Conservation (phyloP, 129 eudicot genomes). For the carrot (Daucus carota) region DH1_v3.0 NC_030381.2:37811501-37812000, state of each 20-base stretch:
- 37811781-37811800: not conserved
- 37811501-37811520: not conserved
- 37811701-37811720: not conserved
- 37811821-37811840: not conserved
- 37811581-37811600: slow-evolving; percentile 97
- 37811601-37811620: slow-evolving; percentile 49
- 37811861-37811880: too few relatives aligned
- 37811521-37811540: not conserved
- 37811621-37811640: not conserved
- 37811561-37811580: slow-evolving; percentile 80
- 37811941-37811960: too few relatives aligned
- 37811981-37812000: too few relatives aligned
- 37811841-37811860: not conserved
- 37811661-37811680: not conserved
- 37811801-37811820: not conserved
- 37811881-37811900: not conserved
- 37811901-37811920: not conserved
- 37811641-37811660: not conserved
- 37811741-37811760: not conserved
- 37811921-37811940: too few relatives aligned
- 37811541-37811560: slow-evolving; percentile 88
- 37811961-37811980: too few relatives aligned
- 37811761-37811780: not conserved
- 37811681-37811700: not conserved
- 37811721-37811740: not conserved